Evolutionary conservation across 768 basidiomycete species (phyloP), one percentile per base, ranked within the genome.

Genomic region (Podaxis sp.): DNA sequence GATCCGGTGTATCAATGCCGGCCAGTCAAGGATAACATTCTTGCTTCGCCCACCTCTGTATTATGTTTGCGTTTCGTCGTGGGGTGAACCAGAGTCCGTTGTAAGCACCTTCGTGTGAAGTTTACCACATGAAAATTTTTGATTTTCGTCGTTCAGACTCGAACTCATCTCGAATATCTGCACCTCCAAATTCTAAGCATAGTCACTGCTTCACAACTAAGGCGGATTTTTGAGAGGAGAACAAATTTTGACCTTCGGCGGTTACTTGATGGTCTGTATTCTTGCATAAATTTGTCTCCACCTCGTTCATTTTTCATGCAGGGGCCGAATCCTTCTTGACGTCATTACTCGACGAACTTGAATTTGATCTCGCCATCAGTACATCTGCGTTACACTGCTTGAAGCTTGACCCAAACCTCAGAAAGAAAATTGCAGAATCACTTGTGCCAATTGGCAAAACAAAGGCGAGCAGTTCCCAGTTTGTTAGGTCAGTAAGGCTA

Each of bases 71-170:
- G 88, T 87, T 12, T 95, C 94, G 22, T 87, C 90, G 11, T 96
- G 93, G 93, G 92, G 92, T 12, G 97, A 99, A 75, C 96, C 97
- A 0, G 97, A 98, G 75, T 93, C 91, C 64, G 89, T 98, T 66
- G 96, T 98, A 57, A 59, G 64, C 52, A 52, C 38, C 26, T 46
- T 54, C 42, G 44, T 26, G 17, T 33, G 39, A 57, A 48, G n/a
- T n/a, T 49, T 12, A 49, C 15, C 30, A 57, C 63, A 38, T 63
- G 51, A 44, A 55, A 57, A 8, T 2, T 9, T 36, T 55, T 57
- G 58, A 60, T 57, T 52, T 55, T 57, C 65, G 68, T 69, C 1
- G 87, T 84, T 61, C 87, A 99, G 96, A 89, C 91, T 67, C 85
- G 96, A 60, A 84, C 87, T 22, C 97, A 99, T 79, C 84, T 99